These are phyloP conservation scores for Cicer arietinum DNA, from an alignment of 306 rosid species.

Conservation along the genomic window DNA sequence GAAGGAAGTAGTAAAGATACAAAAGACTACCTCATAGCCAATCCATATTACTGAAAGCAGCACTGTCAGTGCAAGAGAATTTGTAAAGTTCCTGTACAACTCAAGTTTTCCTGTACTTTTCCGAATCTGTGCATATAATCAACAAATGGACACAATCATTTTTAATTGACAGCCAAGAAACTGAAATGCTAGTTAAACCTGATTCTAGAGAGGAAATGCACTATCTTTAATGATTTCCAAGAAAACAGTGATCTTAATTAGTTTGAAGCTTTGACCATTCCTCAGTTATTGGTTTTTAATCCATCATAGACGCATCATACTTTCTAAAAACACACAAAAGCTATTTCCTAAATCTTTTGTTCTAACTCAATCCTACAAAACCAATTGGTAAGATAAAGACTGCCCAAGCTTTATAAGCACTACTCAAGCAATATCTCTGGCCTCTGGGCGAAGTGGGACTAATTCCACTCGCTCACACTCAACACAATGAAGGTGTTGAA, in stretches of 20 bases:
- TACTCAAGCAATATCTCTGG: too few species aligned
- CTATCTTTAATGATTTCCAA: slow-evolving; percentile 5
- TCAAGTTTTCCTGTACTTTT: slow-evolving; percentile 74
- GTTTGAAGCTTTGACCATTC: slow-evolving; percentile 29
- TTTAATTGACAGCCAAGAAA: slow-evolving; percentile 1
- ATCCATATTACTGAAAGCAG: slow-evolving; percentile 76
- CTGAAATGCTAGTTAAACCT: slow-evolving; percentile 22
- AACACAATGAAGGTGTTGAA: too few species aligned
- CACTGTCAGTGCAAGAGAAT: slow-evolving; percentile 77
- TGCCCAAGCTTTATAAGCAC: too few species aligned
- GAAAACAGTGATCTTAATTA: slow-evolving; percentile 24
- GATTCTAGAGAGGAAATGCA: slow-evolving; percentile 12
- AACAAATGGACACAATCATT: slow-evolving; percentile 36
- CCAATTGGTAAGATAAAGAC: too few species aligned
- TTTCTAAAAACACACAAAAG: slow-evolving; percentile 8
- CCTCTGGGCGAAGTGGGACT: too few species aligned
- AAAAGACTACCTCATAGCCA: slow-evolving; percentile 68
- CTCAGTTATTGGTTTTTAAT: slow-evolving; percentile 1
- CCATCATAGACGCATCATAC: slow-evolving; percentile 18
- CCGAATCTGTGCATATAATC: slow-evolving; percentile 54
- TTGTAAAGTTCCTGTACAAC: slow-evolving; percentile 80
- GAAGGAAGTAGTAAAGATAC: neutral
- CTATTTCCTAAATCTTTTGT: neutral
- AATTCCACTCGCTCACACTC: too few species aligned
- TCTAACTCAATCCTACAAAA: too few species aligned